Evolutionary conservation across 768 basidiomycete genomes (phyloP).

Genomic region (Amanita jacksonii): DNA sequence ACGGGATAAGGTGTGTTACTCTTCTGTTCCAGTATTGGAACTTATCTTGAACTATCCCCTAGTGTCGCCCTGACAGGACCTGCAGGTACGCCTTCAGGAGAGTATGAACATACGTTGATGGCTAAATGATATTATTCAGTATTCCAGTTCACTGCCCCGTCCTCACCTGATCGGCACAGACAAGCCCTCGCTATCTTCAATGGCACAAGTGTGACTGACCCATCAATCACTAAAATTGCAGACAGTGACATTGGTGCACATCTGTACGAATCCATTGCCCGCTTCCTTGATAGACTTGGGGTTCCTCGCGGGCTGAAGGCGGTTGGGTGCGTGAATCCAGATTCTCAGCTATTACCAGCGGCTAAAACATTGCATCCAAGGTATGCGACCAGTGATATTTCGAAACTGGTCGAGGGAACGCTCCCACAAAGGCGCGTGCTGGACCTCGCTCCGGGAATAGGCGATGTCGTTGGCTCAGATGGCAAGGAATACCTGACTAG

Average conservation of each 20-base stretch:
- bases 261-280: constrained; percentile 78
- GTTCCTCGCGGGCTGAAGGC: constrained; percentile 83
- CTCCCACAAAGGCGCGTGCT: constrained; percentile 87
- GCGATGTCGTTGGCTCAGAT: constrained; percentile 73
- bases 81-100: constrained; percentile 42
- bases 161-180: constrained; percentile 85
- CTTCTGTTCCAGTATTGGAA: background rate
- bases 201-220: constrained; percentile 50
- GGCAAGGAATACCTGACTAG: constrained; percentile 71
- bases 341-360: background rate
- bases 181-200: constrained; percentile 82
- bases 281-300: constrained; percentile 77
- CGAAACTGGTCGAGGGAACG: constrained; percentile 80
- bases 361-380: constrained; percentile 22
- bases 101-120: constrained; percentile 1
- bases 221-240: constrained; percentile 61
- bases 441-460: constrained; percentile 87
- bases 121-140: constrained; percentile 31
- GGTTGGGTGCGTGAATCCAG: constrained; percentile 40
- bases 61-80: constrained; percentile 87
- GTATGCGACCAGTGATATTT: constrained; percentile 57
- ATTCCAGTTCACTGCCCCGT: constrained; percentile 93
- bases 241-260: constrained; percentile 73
- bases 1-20: constrained; percentile 61
- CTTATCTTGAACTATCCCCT: background rate